Conservation (phyloP, 257 asterid species). For the Ocimum tenuiflorum region DNA sequence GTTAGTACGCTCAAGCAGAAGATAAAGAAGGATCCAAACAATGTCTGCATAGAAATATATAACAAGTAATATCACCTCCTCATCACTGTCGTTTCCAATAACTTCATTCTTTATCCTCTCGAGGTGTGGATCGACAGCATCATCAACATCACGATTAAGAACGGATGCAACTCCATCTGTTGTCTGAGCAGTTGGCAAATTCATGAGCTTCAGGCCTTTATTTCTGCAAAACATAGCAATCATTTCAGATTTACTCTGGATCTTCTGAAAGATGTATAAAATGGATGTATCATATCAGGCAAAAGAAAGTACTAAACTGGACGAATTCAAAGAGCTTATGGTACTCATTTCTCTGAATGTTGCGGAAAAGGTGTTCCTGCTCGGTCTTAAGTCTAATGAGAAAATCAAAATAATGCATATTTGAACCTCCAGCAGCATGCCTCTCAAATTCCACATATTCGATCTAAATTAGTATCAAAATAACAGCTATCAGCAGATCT, state of each 20-base stretch:
- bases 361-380: slow-evolving; percentile 85
- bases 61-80: slow-evolving; percentile 41
- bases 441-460: slow-evolving; percentile 82
- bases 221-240: slow-evolving; percentile 32
- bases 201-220: slow-evolving; percentile 70
- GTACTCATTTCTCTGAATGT: slow-evolving; percentile 79
- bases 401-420: slow-evolving; percentile 85
- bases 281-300: neutral
- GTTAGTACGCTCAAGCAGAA: neutral
- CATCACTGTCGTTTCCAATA: slow-evolving; percentile 62
- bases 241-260: neutral
- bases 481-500: slow-evolving; percentile 9
- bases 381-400: slow-evolving; percentile 69
- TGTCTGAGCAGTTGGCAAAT: slow-evolving; percentile 37
- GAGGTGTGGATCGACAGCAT: slow-evolving; percentile 80
- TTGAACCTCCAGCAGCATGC: slow-evolving; percentile 85
- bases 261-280: neutral
- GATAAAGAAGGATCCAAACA: neutral
- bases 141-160: slow-evolving; percentile 45
- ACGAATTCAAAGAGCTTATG: slow-evolving; percentile 55
- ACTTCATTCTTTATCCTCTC: slow-evolving; percentile 67
- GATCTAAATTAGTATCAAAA: slow-evolving; percentile 33
- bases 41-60: neutral
- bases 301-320: slow-evolving; percentile 37
- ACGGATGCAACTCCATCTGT: slow-evolving; percentile 56